Base-by-base conservation (phyloP, 768 basidiomycete genomes). In the Termitomyces sp. region DNA sequence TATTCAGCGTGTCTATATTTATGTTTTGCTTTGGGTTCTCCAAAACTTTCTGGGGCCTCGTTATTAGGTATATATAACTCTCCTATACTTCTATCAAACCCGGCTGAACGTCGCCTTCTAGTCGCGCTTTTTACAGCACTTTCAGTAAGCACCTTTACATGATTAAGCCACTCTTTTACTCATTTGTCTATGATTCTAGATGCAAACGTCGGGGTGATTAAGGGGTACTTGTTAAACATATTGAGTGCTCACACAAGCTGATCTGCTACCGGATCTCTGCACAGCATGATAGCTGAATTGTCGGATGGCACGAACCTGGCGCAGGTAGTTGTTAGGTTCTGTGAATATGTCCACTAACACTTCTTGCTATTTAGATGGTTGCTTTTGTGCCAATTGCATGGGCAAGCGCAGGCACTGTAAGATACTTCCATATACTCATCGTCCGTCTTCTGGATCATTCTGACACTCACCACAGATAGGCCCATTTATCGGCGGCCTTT, bases 11-110 rank as follows among this genome's bases (percentile, higher is more conserved):
- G n/a, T 81, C 84, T 0, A 37, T 81, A 4, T 88, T 86, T 0
- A 88, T 90, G 85, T 83, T 82, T 52, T 83, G 81, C 67, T 90
- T 91, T 62, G 90, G 89, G 22, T 66, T 91, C 16, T 88, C 87
- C 0, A 83, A 67, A 54, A 84, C 86, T 0, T 90, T 86, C 64
- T 82, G 76, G 81, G 82, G 83, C 4, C 73, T 86, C 4, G 80
- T 87, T 3, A 44, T 80, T 28, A 81, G 80, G 79, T 77, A 42
- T 22, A 69, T n/a, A 41, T 41, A 37, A 16, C 36, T 39, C 28
- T 33, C 15, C 22, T 55, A 18, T 4, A 20, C 22, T 7, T 46
- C 10, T 28, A 18, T 42, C 12, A 16, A 47, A 26, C 16, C 44
- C 39, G 18, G 20, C 34, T 46, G 48, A 31, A 50, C 51, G 31